Evolutionary conservation across 2,329 filamentous ascomycete genomes (phyloP).

Genomic region (Pyricularia grisea): DNA sequence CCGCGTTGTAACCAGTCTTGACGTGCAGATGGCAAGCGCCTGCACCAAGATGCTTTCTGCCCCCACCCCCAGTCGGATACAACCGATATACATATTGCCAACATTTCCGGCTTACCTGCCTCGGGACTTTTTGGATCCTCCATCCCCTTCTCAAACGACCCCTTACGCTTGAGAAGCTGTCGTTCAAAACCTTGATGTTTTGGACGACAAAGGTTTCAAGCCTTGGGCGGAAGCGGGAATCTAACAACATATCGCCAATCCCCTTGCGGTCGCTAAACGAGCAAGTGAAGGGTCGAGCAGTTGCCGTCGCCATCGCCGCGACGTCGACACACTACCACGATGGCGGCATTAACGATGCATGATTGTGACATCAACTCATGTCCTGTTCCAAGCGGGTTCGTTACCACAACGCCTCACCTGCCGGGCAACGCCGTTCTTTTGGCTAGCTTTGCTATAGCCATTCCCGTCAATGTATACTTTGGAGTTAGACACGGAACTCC

Average conservation of each 20-base stretch:
- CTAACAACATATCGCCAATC: not conserved
- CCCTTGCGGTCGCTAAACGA: not conserved
- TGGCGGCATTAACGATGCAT: conserved; percentile 3
- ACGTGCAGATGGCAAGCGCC: not conserved
- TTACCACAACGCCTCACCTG: conserved; percentile 24
- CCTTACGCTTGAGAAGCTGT: not conserved
- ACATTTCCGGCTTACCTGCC: not conserved
- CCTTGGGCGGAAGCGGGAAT: not conserved
- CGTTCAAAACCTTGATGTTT: not conserved
- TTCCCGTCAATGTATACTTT: conserved; percentile 26
- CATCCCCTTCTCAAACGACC: not conserved
- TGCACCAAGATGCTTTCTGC: not conserved
- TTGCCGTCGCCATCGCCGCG: not conserved
- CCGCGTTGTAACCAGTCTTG: not conserved
- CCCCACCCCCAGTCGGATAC: not conserved
- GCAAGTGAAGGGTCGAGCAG: not conserved
- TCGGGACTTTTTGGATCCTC: not conserved
- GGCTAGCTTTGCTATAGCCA: conserved; percentile 26
- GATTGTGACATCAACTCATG: conserved; percentile 15
- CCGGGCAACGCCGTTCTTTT: conserved; percentile 31
- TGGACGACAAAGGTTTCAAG: not conserved
- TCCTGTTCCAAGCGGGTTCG: conserved; percentile 25
- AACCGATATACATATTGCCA: not conserved
- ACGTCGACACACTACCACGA: not conserved
- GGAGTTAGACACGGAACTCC: conserved; percentile 24